Base-by-base conservation (phyloP, 2,329 filamentous ascomycete genomes). In the Aspergillus caelatus region DNA sequence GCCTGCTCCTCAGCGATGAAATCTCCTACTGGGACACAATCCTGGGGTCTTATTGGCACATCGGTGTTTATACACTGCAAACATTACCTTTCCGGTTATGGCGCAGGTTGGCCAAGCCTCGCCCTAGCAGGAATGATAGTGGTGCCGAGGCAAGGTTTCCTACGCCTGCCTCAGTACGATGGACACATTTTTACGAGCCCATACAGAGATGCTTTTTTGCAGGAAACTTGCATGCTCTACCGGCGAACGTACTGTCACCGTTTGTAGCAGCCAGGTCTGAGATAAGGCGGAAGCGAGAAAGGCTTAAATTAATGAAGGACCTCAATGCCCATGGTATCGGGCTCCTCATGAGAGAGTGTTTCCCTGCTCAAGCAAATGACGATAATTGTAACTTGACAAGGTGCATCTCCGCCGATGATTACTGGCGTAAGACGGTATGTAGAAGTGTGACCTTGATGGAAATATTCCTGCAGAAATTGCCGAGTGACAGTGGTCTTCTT, bases 11-110 rank as follows among this genome's bases (percentile, higher is more conserved):
- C 21, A 91, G 89, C 70, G 89, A 97, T 68, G 93, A 97, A 70
- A 89, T 97, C 28, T 94, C 91, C 88, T 98, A 98, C 77, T 99
- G 95, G 95, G 92, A 97, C 73, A 91, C 95, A 68, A 86, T 97
- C 2, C 80, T 97, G 34, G 87, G 88, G 11, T 96, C 92, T 0
- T 90, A 92, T 69, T 85, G 88, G 56, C 92, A 90, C 72, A 94
- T 91, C 67, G 90, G 88, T 36, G 76, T 97, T 4, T 97, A 97
- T 78, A 90, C 92, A 16, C 80, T 96, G 10, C 95, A 99, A 77
- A 97, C 90, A 0, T 92, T 90, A 0, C 95, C 95, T 0, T 71
- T 89, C 46, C 85, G 91, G 21, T 77, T 97, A 39, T 94, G 89
- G 88, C 80, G 83, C 93, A 91, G 86, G 82, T 86, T 9, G 85